phyloP scores from a whole-genome alignment of 2,329 filamentous ascomycete genomes.

The Fusarium temperatum region DNA sequence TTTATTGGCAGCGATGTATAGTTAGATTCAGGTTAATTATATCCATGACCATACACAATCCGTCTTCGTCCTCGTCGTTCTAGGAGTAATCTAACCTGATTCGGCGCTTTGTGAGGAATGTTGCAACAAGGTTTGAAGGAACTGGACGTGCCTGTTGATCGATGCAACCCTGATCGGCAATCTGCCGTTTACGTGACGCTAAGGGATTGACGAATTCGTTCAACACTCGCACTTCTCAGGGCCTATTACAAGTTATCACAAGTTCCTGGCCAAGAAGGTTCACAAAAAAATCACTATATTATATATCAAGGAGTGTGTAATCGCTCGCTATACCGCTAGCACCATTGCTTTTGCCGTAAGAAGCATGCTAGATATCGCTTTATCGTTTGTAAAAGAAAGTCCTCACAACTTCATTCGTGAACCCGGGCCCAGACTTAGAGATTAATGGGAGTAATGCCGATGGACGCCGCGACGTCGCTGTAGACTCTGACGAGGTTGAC shows the following conservation, averaged over 20 bases:
- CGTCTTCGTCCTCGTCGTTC: background rate
- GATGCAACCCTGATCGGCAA: background rate
- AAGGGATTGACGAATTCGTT: background rate
- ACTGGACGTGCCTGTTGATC: conserved; percentile 9
- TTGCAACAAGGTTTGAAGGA: background rate
- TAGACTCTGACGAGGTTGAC: background rate
- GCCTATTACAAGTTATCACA: background rate
- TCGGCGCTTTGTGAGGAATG: background rate
- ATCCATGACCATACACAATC: conserved; percentile 3
- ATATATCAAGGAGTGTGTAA: conserved; percentile 7
- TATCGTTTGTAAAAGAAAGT: background rate
- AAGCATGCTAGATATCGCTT: background rate
- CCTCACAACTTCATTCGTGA: background rate
- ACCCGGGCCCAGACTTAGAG: background rate
- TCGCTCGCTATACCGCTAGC: background rate
- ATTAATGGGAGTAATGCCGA: background rate
- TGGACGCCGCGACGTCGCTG: accelerated
- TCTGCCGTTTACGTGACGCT: background rate
- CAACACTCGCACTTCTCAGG: background rate
- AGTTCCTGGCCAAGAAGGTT: background rate
- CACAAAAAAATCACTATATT: background rate
- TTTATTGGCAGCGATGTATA: conserved; percentile 32
- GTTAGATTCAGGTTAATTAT: conserved; percentile 30
- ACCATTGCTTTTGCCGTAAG: background rate
- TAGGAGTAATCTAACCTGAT: background rate